phyloP scores from a whole-genome alignment of 306 rosid species.

The Citrullus amarus region DNA sequence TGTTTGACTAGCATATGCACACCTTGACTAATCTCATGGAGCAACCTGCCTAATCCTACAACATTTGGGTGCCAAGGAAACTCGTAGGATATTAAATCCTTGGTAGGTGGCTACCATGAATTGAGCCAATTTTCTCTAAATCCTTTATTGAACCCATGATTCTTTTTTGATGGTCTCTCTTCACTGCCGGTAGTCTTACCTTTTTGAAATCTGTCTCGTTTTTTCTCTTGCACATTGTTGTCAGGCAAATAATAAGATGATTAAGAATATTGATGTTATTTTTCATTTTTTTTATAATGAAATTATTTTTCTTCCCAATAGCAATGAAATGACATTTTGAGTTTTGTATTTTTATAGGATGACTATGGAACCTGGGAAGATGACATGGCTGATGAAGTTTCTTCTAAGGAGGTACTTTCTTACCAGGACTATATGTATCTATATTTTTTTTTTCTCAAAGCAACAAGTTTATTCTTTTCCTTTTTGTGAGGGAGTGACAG shows the following conservation, averaged over 20 bases:
- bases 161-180: neutral
- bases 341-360: conserved; percentile 31
- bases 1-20: too few relatives aligned
- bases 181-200: neutral
- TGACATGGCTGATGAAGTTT: conserved; percentile 26
- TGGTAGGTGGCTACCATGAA: too few relatives aligned
- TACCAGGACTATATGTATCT: neutral
- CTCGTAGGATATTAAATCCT: too few relatives aligned
- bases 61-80: too few relatives aligned
- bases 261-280: neutral
- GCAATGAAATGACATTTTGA: neutral
- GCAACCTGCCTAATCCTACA: too few relatives aligned
- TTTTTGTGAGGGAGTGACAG: neutral
- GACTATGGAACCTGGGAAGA: conserved; percentile 67
- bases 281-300: neutral
- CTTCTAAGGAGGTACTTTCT: conserved; percentile 37
- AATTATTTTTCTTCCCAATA: neutral
- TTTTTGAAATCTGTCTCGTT: neutral
- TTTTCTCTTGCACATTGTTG: neutral
- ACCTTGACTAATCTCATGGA: too few relatives aligned
- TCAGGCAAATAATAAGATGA: neutral
- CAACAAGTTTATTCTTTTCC: neutral
- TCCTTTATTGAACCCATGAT: too few relatives aligned
- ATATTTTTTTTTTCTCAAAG: neutral
- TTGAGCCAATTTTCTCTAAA: too few relatives aligned